These are phyloP conservation scores for Colletotrichum zoysiae DNA, from an alignment of 2,329 filamentous ascomycete genomes.

Conservation along the genomic window DNA sequence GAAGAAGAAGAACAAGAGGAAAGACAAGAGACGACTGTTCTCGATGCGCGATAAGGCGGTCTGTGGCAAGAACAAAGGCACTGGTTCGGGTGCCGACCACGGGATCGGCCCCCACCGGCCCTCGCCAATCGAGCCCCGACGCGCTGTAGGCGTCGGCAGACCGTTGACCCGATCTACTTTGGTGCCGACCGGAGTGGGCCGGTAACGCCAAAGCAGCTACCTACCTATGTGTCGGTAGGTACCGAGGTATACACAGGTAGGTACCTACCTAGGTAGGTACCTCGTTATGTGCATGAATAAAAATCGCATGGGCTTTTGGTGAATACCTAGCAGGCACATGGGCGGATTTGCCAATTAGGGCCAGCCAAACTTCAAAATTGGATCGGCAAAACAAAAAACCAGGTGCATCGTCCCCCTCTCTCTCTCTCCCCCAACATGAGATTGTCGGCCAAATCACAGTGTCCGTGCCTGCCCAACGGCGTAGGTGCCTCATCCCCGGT, in stretches of 20 bases:
- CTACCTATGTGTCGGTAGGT: neutral
- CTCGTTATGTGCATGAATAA: neutral
- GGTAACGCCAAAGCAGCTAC: neutral
- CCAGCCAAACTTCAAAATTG: conserved; percentile 19
- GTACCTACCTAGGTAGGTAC: neutral
- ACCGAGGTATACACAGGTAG: neutral
- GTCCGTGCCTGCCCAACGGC: conserved; percentile 8
- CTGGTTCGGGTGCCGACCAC: conserved; percentile 12
- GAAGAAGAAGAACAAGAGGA: neutral
- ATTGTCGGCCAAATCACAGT: conserved; percentile 28
- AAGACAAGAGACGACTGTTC: neutral
- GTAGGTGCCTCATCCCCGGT: neutral
- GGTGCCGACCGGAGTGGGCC: conserved; percentile 7
- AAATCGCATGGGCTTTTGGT: conserved; percentile 9
- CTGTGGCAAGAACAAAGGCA: neutral
- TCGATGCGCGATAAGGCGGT: conserved; percentile 17
- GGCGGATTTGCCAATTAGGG: conserved; percentile 6
- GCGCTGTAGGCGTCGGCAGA: conserved; percentile 3
- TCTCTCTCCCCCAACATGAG: conserved; percentile 13
- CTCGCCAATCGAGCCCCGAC: conserved; percentile 14
- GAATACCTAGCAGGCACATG: neutral
- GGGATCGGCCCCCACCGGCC: conserved; percentile 23
- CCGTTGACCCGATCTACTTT: conserved; percentile 5
- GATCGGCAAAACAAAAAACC: neutral
- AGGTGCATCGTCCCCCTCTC: neutral